Conservation (phyloP, 257 asterid genomes). For the Apocynum venetum region DNA sequence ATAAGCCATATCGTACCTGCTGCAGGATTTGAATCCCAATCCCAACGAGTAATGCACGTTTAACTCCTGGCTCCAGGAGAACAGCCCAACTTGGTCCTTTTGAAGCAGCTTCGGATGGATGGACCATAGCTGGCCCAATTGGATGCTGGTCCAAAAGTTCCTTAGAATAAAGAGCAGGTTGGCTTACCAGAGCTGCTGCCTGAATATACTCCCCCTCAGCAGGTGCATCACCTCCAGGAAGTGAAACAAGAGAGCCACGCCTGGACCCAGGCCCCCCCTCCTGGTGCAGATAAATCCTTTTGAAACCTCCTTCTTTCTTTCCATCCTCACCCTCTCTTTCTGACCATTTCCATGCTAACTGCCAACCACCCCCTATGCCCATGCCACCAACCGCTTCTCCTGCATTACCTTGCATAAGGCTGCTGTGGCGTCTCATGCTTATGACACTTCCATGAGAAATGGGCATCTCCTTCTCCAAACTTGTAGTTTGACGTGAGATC, state of each 20-base stretch:
- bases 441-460: constrained; percentile 16
- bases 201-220: constrained; percentile 17
- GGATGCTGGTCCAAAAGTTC: constrained; percentile 17
- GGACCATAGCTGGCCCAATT: constrained; percentile 24
- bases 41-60: constrained; percentile 19
- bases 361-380: constrained; percentile 31
- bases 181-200: constrained; percentile 25
- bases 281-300: constrained; percentile 22
- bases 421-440: constrained; percentile 18
- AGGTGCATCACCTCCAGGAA: constrained; percentile 15
- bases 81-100: constrained; percentile 12
- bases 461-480: constrained; percentile 23
- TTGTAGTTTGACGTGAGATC: constrained; percentile 24
- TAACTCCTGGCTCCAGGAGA: constrained; percentile 22
- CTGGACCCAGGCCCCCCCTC: constrained; percentile 15
- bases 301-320: constrained; percentile 20
- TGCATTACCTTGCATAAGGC: constrained; percentile 4
- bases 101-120: constrained; percentile 15
- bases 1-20: constrained; percentile 14
- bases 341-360: constrained; percentile 24
- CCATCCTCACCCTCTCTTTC: constrained; percentile 22
- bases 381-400: constrained; percentile 18
- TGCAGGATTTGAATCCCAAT: constrained; percentile 20
- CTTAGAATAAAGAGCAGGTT: constrained; percentile 19
- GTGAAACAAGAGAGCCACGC: constrained; percentile 20